Conservation (phyloP, 257 asterid genomes). For the Apocynum venetum region DNA sequence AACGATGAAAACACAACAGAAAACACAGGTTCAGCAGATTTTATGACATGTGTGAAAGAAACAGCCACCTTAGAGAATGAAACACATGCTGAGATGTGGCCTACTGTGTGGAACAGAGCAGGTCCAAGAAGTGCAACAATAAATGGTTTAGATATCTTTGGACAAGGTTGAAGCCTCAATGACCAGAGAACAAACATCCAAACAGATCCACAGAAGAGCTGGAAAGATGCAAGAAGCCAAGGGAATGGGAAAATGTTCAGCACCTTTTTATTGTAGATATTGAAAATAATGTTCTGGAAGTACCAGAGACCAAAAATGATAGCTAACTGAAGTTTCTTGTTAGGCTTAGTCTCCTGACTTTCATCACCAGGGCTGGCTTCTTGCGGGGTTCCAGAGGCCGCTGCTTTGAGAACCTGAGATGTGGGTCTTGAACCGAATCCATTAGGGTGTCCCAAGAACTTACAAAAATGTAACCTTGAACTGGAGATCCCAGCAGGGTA, state of each 20-base stretch:
- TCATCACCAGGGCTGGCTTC: constrained; percentile 63
- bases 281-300: constrained; percentile 82
- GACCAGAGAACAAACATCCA: constrained; percentile 88
- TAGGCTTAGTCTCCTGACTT: constrained; percentile 44
- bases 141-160: constrained; percentile 70
- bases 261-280: constrained; percentile 76
- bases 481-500: constrained; percentile 34
- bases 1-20: constrained; percentile 78
- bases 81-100: constrained; percentile 97
- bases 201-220: constrained; percentile 72
- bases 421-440: constrained; percentile 32
- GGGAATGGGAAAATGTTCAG: constrained; percentile 82
- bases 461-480: constrained; percentile 44
- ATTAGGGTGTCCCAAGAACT: constrained; percentile 30
- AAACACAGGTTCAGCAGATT: constrained; percentile 94
- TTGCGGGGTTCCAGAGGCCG: constrained; percentile 50
- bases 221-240: constrained; percentile 93
- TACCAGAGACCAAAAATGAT: constrained; percentile 91
- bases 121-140: constrained; percentile 87
- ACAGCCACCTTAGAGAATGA: constrained; percentile 97
- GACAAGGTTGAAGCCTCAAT: constrained; percentile 66
- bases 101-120: constrained; percentile 84
- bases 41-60: constrained; percentile 92
- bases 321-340: constrained; percentile 51
- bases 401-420: constrained; percentile 35